Evolutionary conservation across 768 basidiomycete species (phyloP), one percentile per base, ranked within the genome.

Genomic region (Hericium alpestre): DNA sequence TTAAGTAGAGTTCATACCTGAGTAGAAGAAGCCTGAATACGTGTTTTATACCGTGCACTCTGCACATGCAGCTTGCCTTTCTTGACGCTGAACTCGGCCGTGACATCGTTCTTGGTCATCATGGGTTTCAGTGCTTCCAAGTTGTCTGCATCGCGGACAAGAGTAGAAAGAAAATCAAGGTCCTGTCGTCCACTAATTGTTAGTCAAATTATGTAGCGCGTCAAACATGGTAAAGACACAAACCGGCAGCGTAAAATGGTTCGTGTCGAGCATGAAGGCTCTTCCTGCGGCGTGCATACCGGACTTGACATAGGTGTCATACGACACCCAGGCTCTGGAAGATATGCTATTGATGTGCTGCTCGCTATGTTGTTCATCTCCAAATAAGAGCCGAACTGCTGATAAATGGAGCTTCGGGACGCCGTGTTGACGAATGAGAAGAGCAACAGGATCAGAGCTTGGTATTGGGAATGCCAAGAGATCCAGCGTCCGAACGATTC

Each of bases 1-100:
- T 2, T 18, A 22, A 41, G 18, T 2, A 32, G 4, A 51, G 38
- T 13, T 59, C 70, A 55, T 63, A 79, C 81, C 72, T 76, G 73
- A 39, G 65, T 57, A n/a, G n/a, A n/a, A 0, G 13, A 72, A 12
- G 66, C 46, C 25, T 69, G 73, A 23, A 82, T 63, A 23, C 76
- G 75, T 3, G 71, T 79, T 58, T 73, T 70, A 62, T 72, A 83
- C 1, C 80, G 76, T 10, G 55, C 65, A 15, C 70, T 79, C 0
- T 39, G 53, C 1, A 82, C 55, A 4, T 66, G 60, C 7, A 82
- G 41, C 0, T 58, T 51, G 3, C 65, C 74, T 23, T 71, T 63
- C 47, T 67, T 67, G 11, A 55, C 6, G 1, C 48, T 65, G 58
- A 70, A 70, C 0, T 69, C 57, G 3, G 64, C 37, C 5, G 59